Base-by-base conservation (phyloP, 371 early-diverging fungal species). In the Lichtheimia ornata region DNA sequence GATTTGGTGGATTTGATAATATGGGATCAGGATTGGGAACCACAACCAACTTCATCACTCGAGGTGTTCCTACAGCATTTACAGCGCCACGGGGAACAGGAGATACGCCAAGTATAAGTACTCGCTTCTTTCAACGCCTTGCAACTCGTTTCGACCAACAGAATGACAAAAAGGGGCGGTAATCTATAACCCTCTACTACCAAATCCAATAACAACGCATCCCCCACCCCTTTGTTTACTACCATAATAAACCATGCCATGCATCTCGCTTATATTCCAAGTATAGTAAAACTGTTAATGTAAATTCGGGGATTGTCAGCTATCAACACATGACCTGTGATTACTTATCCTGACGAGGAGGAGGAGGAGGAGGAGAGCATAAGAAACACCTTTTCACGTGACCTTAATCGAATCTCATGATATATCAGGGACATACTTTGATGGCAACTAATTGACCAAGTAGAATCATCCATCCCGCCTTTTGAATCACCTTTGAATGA, bases 81-180 rank as follows among this genome's bases (percentile, higher is more conserved):
- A 42, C 56, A 3, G 47, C 56, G 11, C 25, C 56, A 56, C 56
- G 52, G 40, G 63, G 50, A 15, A 56, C 30, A 28, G 57, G 42
- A 14, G 51, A 56, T 42, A 50, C 11, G 60, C 77, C 81, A 0
- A 80, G 81, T 60, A 77, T 80, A 54, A 73, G 73, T 9, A 80
- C 81, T 17, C 64, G 75, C 18, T 77, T 80, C 57, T 80, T 80
- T 60, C 81, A 77, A 54, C 71, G 77, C 28, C 50, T 80, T 15
- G 70, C 81, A 14, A 72, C 72, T 7, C 62, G 77, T 30, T 53
- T 80, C 44, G 77, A 80, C 50, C 67, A 70, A 42, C 69, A 76
- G 49, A 69, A 74, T 22, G 71, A 70, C 25, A 70, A 66, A 18
- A 51, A 55, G 50, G 27, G 50, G 42, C 27, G 35, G 45, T 35